Evolutionary conservation across 1,284 basidiomycete species (phyloP).

Genomic region (Ceratobasidium sp.): DNA sequence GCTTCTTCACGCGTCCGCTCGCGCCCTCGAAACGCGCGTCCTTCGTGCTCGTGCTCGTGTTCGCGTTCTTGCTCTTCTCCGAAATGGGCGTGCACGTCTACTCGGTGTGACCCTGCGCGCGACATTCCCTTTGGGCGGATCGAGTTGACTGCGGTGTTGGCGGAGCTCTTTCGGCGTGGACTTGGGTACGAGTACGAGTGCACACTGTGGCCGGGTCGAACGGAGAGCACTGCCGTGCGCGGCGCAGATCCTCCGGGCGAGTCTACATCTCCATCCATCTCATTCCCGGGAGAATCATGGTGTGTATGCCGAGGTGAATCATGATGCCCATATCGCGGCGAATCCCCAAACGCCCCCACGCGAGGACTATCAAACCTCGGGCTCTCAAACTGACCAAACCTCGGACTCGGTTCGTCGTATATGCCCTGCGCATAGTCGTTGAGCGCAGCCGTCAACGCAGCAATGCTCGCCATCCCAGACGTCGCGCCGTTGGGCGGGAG

Average conservation of each 20-base stretch:
- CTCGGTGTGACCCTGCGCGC: neutral
- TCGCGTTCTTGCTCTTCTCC: conserved; percentile 47
- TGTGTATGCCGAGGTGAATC: conserved; percentile 1
- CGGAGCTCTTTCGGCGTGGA: conserved; percentile 13
- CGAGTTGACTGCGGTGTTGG: conserved; percentile 34
- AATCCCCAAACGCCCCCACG: neutral
- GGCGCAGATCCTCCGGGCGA: neutral
- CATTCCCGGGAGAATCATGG: conserved; percentile 10
- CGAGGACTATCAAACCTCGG: neutral
- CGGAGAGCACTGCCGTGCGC: conserved; percentile 16
- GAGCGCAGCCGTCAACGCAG: conserved; percentile 35
- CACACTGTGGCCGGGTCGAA: conserved; percentile 67
- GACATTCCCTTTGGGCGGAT: conserved; percentile 21
- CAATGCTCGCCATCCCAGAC: conserved; percentile 39
- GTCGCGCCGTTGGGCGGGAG: conserved; percentile 30
- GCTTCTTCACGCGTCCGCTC: conserved; percentile 47
- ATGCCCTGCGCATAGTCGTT: conserved; percentile 33
- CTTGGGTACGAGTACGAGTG: conserved; percentile 27
- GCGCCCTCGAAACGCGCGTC: conserved; percentile 49
- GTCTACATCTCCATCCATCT: neutral
- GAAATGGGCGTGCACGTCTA: conserved; percentile 36
- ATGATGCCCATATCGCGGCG: neutral
- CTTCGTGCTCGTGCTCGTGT: conserved; percentile 67
- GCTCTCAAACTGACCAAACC: conserved; percentile 6
- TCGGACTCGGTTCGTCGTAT: conserved; percentile 4